These are phyloP conservation scores for Piloderma croceum DNA, from an alignment of 768 basidiomycete genomes.

Conservation along the genomic window DNA sequence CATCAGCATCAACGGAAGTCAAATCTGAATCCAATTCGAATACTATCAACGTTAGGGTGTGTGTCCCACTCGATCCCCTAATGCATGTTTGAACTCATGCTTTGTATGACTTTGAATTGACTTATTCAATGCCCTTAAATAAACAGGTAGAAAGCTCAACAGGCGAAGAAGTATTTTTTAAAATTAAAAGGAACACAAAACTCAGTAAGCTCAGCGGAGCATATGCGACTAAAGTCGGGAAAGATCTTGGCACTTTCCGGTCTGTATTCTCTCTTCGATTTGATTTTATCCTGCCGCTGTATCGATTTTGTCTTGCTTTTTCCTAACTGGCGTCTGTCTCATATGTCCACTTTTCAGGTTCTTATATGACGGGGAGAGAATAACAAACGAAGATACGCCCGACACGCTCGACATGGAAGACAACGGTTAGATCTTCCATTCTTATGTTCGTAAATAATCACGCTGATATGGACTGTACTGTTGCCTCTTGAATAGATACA, in stretches of 20 bases:
- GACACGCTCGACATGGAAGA: conserved; percentile 83
- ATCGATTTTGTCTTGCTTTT: neutral
- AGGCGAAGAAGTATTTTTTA: conserved; percentile 93
- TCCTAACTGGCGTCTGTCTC: neutral
- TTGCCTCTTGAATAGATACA: too few relatives aligned
- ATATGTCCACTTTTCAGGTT: conserved; percentile 47
- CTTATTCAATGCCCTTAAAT: neutral
- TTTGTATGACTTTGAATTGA: neutral
- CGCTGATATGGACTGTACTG: too few relatives aligned
- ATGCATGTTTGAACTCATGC: too few relatives aligned
- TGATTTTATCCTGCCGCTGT: neutral
- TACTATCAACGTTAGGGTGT: conserved; percentile 77
- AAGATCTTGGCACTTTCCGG: conserved; percentile 85
- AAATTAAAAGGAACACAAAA: conserved; percentile 92
- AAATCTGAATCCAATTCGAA: conserved; percentile 56
- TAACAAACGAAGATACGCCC: conserved; percentile 88
- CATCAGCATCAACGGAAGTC: too few relatives aligned
- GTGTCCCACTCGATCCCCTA: too few relatives aligned
- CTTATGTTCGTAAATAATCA: too few relatives aligned
- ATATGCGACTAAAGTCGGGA: conserved; percentile 89
- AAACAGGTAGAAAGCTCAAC: conserved; percentile 63
- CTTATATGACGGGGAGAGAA: conserved; percentile 83
- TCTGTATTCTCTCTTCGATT: conserved; percentile 32
- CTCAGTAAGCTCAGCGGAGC: conserved; percentile 89
- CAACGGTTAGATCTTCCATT: too few relatives aligned